Evolutionary conservation across 805 yeast species (phyloP), one percentile per base, ranked within the genome.

Genomic region (Kluyveromyces nonfermentans): DNA sequence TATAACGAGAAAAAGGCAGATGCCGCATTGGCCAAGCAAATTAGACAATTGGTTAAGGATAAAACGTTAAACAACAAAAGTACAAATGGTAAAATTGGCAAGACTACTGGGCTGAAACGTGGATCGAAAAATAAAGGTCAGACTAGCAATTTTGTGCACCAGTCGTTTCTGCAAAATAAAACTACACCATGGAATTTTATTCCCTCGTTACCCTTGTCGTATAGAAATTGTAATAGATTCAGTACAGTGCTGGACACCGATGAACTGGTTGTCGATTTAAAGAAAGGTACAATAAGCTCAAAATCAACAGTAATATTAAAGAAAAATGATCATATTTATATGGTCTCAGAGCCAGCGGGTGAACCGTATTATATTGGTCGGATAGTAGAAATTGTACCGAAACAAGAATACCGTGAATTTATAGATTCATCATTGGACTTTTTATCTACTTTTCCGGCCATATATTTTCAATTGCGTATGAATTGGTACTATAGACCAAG

Each of bases 401-500:
- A 50, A 44, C 46, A 52, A 7, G 59, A 53, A 41, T 57, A 43
- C 41, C 42, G 50, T 21, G 33, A 34, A 1, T 43, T 47, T 14
- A 56, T 59, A 10, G 41, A 46, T 8, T 34, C 43, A 4, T 46
- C 52, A 10, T 14, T 32, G 17, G 35, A 46, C 17, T 34, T 48
- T 20, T 46, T 47, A 9, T 52, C 51, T 2, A 52, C 64, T 33
- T 73, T 70, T 44, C 70, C 71, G 7, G 81, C 83, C 2, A 71
- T 71, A 22, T 70, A 71, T 41, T 82, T 70, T 59, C 58, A 64
- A 46, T 77, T 86, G 51, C 80, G 79, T 48, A 80, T 90, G 50
- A 89, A 89, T 63, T 89, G 97, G 97, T 83, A 82, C 62, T 86
- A 87, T 57, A 71, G 98, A 40, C 90, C 96, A 1, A 66, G 89